phyloP scores from a whole-genome alignment of 106 monocot genomes.

The Acorus gramineus region DNA sequence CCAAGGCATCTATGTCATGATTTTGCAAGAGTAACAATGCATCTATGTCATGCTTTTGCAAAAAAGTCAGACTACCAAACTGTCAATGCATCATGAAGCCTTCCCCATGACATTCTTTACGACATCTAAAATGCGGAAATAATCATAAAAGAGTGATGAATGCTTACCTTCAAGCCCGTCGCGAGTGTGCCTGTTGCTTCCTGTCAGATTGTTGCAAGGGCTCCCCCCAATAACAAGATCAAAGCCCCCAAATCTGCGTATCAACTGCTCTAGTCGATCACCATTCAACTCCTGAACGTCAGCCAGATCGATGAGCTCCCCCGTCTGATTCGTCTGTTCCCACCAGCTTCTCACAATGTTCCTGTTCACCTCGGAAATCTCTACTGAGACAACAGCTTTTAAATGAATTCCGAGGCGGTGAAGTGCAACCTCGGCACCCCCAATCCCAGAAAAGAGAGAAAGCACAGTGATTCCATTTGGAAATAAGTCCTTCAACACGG shows the following conservation, averaged over 20 bases:
- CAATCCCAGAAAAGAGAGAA: constrained; percentile 75
- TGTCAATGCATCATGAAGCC: constrained; percentile 2
- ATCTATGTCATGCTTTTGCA: no score
- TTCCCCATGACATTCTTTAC: constrained; percentile 56
- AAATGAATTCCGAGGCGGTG: constrained; percentile 50
- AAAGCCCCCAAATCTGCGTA: constrained; percentile 40
- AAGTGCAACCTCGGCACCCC: constrained; percentile 83
- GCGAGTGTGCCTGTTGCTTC: constrained; percentile 64
- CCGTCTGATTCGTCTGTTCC: constrained; percentile 54
- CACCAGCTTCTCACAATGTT: constrained; percentile 60
- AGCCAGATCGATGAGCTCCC: constrained; percentile 33
- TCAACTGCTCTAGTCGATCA: constrained; percentile 26
- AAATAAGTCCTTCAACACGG: constrained; percentile 11
- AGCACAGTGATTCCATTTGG: constrained; percentile 57
- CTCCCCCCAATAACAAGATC: constrained; percentile 76
- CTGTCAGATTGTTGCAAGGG: constrained; percentile 72
- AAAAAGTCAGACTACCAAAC: no score
- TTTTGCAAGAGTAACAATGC: no score
- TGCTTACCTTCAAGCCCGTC: constrained; percentile 68
- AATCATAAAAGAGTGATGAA: constrained; percentile 64
- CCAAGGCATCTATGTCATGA: no score
- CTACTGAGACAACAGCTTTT: constrained; percentile 58
- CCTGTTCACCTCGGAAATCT: constrained; percentile 47
- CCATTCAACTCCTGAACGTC: constrained; percentile 37
- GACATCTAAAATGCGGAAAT: constrained; percentile 56